phyloP scores from a whole-genome alignment of 306 rosid species.

The Citrullus mucosospermus region DNA sequence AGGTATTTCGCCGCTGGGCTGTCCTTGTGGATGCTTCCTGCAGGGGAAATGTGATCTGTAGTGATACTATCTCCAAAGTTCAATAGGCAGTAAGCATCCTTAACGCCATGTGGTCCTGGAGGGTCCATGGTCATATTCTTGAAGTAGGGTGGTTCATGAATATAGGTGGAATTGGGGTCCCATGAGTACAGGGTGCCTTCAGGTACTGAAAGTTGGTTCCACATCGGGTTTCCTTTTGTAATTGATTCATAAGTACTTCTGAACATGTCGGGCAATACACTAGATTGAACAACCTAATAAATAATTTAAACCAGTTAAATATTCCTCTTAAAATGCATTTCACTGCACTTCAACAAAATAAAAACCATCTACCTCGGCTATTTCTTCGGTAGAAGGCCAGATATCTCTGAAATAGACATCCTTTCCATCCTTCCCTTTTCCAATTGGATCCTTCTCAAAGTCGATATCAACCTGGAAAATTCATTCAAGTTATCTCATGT shows the following conservation, averaged over 20 bases:
- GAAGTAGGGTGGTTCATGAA: constrained; percentile 92
- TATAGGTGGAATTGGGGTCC: constrained; percentile 83
- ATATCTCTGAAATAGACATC: constrained; percentile 63
- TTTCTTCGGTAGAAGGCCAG: constrained; percentile 87
- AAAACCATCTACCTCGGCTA: constrained; percentile 45
- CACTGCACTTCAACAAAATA: constrained; percentile 1
- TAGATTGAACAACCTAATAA: constrained; percentile 73
- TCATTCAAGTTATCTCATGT: constrained; percentile 9
- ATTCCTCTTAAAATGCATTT: neutral
- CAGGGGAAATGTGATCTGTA: constrained; percentile 94
- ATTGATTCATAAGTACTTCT: constrained; percentile 64
- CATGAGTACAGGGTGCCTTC: constrained; percentile 53
- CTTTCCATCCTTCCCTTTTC: constrained; percentile 79
- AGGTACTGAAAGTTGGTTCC: constrained; percentile 69
- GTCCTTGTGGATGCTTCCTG: constrained; percentile 88
- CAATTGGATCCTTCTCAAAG: constrained; percentile 84
- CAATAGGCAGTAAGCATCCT: constrained; percentile 82
- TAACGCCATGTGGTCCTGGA: constrained; percentile 73
- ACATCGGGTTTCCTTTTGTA: constrained; percentile 74
- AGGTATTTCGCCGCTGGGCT: constrained; percentile 91
- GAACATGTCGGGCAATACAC: constrained; percentile 80
- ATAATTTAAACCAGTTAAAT: constrained; percentile 17
- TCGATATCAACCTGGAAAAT: constrained; percentile 77
- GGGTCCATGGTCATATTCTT: constrained; percentile 79
- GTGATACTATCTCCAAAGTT: constrained; percentile 91